Base-by-base conservation (phyloP, 148 eudicot genomes). In the Hydrangea macrophylla region DNA sequence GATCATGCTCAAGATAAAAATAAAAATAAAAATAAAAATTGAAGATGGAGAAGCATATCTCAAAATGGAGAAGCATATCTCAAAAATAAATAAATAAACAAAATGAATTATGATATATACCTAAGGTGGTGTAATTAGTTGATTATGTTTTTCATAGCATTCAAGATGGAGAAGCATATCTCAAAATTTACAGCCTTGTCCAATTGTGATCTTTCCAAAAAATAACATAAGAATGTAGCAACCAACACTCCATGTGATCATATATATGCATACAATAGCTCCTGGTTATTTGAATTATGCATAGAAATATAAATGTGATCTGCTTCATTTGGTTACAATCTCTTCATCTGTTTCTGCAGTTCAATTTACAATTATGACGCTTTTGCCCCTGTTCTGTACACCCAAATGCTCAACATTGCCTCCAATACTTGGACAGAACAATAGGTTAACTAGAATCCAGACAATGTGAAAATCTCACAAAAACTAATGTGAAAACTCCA, bases 231-330 rank as follows among this genome's bases (percentile, higher is more conserved):
- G 17, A 11, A 42, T 1, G 48, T 42, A 18, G 17, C 3, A 42
- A 42, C 48, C 48, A 42, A 42, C 48, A 0, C 17, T 10, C 17
- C 10, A 9, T 4, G 17, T 42, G 17, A 42, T 18, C 1, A 2
- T 11, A 42, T 42, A 13, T 27, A 30, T 0, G 39, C 8, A 20
- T 33, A 32, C 22, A 0, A 59, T 32, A 59, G 20, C 62, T 32
- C 18, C 42, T 59, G 33, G 62, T 32, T 31, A 12, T 59, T 35
- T 59, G 39, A 59, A 59, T 1, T 58, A 59, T 59, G 20, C 42
- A 59, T 18, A 7, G 13, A 55, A 55, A 1, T 36, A 20, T 17
- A n/a, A 31, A 27, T 59, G 61, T 18, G 23, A 18, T 9, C 22
- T 0, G 12, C 24, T 12, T 23, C 39, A 15, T 6, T 6, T 2